phyloP scores from a whole-genome alignment of 2,329 filamentous ascomycete genomes.

The Fusarium sp. region DNA sequence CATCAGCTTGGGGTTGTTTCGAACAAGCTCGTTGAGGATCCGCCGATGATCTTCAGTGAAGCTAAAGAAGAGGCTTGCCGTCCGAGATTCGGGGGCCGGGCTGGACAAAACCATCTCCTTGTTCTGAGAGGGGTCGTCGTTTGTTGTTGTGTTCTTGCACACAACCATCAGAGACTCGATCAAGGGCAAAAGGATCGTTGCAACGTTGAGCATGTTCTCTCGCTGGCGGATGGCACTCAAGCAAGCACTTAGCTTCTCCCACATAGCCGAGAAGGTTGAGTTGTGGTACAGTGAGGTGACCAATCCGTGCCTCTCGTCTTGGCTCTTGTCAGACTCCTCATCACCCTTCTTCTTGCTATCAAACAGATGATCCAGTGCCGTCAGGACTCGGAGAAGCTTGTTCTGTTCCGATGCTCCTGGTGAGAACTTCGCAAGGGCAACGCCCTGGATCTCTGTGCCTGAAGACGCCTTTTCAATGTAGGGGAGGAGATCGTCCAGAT shows the following conservation, averaged over 20 bases:
- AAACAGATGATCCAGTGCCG: slow-evolving; percentile 95
- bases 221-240: slow-evolving; percentile 88
- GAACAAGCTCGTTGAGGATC: slow-evolving; percentile 96
- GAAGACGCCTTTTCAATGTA: slow-evolving; percentile 89
- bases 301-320: slow-evolving; percentile 81
- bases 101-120: slow-evolving; percentile 82
- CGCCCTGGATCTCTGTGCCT: slow-evolving; percentile 93
- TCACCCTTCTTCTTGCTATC: slow-evolving; percentile 79
- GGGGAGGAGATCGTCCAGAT: slow-evolving; percentile 85
- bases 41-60: slow-evolving; percentile 98
- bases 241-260: slow-evolving; percentile 92
- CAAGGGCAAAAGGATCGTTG: slow-evolving; percentile 91
- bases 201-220: slow-evolving; percentile 96
- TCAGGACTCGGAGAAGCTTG: slow-evolving; percentile 91
- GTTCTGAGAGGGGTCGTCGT: slow-evolving; percentile 69
- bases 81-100: slow-evolving; percentile 79
- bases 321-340: slow-evolving; percentile 63
- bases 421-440: slow-evolving; percentile 95
- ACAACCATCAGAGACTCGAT: slow-evolving; percentile 99
- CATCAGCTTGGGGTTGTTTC: slow-evolving; percentile 98
- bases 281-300: slow-evolving; percentile 91
- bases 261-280: slow-evolving; percentile 88
- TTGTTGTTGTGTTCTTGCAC: slow-evolving; percentile 94
- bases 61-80: slow-evolving; percentile 93
- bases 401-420: slow-evolving; percentile 96